Conservation (phyloP, 169 alveolate species). For the Plasmodium coatneyi region DNA sequence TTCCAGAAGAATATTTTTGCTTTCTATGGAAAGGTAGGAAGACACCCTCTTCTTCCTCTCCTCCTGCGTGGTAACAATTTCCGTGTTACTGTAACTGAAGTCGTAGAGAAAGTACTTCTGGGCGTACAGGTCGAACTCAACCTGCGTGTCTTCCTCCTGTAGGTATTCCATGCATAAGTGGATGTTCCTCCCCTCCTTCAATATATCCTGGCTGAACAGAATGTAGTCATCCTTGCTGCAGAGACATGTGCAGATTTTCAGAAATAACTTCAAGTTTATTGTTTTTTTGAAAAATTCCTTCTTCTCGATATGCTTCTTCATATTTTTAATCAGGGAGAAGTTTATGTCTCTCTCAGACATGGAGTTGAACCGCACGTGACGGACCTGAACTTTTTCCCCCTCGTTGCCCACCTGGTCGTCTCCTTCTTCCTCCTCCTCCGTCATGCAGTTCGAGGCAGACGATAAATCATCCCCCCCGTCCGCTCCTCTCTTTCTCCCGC, state of each 20-base stretch:
- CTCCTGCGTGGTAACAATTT: constrained; percentile 4
- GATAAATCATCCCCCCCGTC: not conserved
- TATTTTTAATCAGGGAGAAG: constrained; percentile 11
- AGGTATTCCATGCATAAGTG: constrained; percentile 22
- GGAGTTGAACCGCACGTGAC: not conserved
- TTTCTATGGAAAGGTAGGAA: constrained; percentile 39
- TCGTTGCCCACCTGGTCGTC: too few species aligned
- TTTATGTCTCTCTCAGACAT: constrained; percentile 3
- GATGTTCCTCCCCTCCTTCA: constrained; percentile 20
- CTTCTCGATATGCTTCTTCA: constrained; percentile 34
- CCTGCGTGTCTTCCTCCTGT: constrained; percentile 10
- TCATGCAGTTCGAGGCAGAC: not conserved
- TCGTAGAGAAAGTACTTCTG: constrained; percentile 23
- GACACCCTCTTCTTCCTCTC: constrained; percentile 10
- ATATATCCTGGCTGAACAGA: constrained; percentile 26
- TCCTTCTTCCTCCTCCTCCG: not conserved
- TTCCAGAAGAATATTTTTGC: constrained; percentile 44
- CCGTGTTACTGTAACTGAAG: constrained; percentile 15
- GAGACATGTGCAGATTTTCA: constrained; percentile 16
- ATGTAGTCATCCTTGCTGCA: constrained; percentile 22
- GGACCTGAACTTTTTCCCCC: not conserved
- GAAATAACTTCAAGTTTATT: not conserved
- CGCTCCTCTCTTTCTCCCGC: not conserved
- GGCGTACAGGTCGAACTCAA: constrained; percentile 6
- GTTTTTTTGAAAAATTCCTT: constrained; percentile 43